A percentile compares a stretch with the other conserved stretches of the same genome.
Conservation (phyloP, 371 early-diverging fungal genomes). For the Apophysomyces variabilis region DNA sequence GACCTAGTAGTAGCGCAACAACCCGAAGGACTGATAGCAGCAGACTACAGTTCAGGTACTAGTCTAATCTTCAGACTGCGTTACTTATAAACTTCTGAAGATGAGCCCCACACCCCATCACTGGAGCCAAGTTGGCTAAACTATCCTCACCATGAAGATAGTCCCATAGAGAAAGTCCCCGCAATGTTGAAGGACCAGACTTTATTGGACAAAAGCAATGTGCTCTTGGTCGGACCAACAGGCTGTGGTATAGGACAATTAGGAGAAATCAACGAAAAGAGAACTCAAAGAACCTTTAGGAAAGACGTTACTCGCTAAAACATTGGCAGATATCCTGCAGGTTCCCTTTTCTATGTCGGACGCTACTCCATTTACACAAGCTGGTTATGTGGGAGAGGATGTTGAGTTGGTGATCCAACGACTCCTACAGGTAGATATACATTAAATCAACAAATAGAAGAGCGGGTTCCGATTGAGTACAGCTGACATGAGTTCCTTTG, state of each 20-base stretch:
- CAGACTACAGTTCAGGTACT: constrained; percentile 5
- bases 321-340: constrained; percentile 82
- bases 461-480: neutral
- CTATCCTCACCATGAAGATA: constrained; percentile 8
- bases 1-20: neutral
- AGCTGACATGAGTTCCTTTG: neutral
- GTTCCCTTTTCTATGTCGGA: constrained; percentile 95
- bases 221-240: constrained; percentile 85
- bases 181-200: constrained; percentile 26
- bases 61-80: neutral
- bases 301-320: constrained; percentile 86
- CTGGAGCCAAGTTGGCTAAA: neutral
- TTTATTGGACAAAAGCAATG: constrained; percentile 88
- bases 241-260: constrained; percentile 66
- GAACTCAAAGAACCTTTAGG: constrained; percentile 31
- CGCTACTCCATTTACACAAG: constrained; percentile 92
- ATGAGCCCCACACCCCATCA: neutral
- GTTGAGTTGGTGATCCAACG: constrained; percentile 88
- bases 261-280: neutral
- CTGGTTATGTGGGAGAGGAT: constrained; percentile 95
- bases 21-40: neutral
- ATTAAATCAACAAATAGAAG: neutral
- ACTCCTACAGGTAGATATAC: constrained; percentile 69
- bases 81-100: neutral
- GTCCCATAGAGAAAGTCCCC: neutral